Evolutionary conservation across 179 eudicot genomes (phyloP).

Genomic region (Patellifolia procumbens): DNA sequence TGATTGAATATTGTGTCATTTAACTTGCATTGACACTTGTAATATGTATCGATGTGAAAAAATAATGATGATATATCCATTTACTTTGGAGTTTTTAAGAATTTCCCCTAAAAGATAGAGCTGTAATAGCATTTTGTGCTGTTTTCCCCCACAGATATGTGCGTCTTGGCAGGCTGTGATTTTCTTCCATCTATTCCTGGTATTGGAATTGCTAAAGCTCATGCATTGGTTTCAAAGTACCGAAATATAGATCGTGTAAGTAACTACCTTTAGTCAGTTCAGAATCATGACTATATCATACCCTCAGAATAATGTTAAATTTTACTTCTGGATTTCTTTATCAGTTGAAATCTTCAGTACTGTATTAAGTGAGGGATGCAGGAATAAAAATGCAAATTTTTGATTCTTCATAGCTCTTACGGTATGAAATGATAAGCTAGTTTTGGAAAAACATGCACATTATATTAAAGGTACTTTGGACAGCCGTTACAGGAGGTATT

Average conservation of each 20-base stretch:
- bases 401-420: not conserved
- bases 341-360: not conserved
- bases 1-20: not conserved
- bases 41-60: not conserved
- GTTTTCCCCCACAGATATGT: conserved; percentile 58
- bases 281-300: not conserved
- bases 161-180: conserved; percentile 87
- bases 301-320: not conserved
- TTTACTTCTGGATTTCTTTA: not conserved
- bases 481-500: no score
- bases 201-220: conserved; percentile 71
- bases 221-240: conserved; percentile 70
- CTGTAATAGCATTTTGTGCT: not conserved
- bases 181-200: conserved; percentile 86
- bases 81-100: not conserved
- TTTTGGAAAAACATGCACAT: not conserved
- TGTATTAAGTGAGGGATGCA: not conserved
- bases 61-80: not conserved
- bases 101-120: not conserved
- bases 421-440: not conserved
- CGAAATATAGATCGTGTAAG: conserved; percentile 72
- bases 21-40: not conserved
- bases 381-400: not conserved
- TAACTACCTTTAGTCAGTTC: not conserved
- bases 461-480: not conserved